Percentiles rank a stretch among this genome's conserved stretches.
phyloP scores from a whole-genome alignment of 164 flowering plant genomes.

The Umbilicus rupestris region DNA sequence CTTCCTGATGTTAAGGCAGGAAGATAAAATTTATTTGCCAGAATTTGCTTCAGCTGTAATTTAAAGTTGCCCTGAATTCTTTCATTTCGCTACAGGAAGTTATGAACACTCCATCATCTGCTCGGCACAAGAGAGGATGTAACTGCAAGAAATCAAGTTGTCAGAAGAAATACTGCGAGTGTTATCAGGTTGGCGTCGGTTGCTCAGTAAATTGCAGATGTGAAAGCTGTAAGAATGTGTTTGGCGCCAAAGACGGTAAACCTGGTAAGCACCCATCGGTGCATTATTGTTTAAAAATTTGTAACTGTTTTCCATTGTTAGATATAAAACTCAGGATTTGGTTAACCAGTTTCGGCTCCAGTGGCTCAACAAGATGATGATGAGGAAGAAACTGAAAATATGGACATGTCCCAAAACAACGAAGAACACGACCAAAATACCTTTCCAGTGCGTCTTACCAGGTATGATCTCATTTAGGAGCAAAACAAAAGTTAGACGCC shows the following conservation, averaged over 20 bases:
- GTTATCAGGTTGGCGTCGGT: conserved; percentile 44
- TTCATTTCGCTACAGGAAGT: conserved; percentile 16
- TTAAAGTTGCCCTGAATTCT: not conserved
- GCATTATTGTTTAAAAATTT: no score
- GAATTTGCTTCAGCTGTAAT: not conserved
- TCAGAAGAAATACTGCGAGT: conserved; percentile 43
- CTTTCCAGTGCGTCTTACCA: not conserved
- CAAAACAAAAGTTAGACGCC: no score
- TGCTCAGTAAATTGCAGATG: conserved; percentile 39
- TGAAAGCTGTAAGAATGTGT: conserved; percentile 29
- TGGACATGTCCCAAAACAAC: not conserved
- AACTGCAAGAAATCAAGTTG: conserved; percentile 37
- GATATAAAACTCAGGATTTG: not conserved
- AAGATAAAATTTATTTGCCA: not conserved
- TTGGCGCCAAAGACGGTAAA: conserved; percentile 30
- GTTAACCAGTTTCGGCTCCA: not conserved
- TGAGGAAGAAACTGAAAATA: not conserved
- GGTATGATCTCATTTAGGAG: not conserved
- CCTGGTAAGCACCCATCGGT: no score
- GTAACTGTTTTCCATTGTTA: not conserved
- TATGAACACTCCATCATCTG: conserved; percentile 34
- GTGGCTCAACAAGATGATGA: not conserved
- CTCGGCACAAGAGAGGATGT: conserved; percentile 38
- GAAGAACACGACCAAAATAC: not conserved
- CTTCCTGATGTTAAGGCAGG: conserved; percentile 48